Percentiles rank a stretch among this genome's conserved stretches.
These are phyloP conservation scores for Sugiyamaella castrensis DNA, from an alignment of 1,139 yeast species.

Conservation along the genomic window DNA sequence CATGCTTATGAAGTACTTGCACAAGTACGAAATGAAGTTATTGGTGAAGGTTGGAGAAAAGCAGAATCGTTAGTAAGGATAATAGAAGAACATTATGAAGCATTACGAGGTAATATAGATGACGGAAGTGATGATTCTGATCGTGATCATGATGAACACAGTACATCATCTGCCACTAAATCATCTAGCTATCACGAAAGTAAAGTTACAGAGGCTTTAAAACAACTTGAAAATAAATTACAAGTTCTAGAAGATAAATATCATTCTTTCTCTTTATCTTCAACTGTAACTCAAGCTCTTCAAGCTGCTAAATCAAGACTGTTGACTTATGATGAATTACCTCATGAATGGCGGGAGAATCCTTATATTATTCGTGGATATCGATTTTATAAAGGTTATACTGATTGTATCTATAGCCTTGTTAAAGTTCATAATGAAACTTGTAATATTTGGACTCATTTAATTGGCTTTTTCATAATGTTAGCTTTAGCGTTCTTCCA, in stretches of 20 bases:
- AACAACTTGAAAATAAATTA: slow-evolving; percentile 35
- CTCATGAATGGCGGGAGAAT: slow-evolving; percentile 92
- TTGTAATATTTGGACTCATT: slow-evolving; percentile 91
- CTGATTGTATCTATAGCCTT: slow-evolving; percentile 55
- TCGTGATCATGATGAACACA: neutral
- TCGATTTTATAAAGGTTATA: slow-evolving; percentile 69
- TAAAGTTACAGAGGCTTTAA: slow-evolving; percentile 28
- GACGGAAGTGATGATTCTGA: slow-evolving; percentile 5
- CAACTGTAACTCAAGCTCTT: slow-evolving; percentile 38
- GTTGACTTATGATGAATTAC: slow-evolving; percentile 82
- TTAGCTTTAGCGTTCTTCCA: slow-evolving; percentile 55
- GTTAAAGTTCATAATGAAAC: slow-evolving; percentile 81
- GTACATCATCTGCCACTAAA: neutral
- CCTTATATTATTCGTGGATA: slow-evolving; percentile 81
- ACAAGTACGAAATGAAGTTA: slow-evolving; percentile 33
- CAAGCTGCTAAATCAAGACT: slow-evolving; percentile 52
- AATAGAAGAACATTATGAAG: slow-evolving; percentile 29
- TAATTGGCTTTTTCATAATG: slow-evolving; percentile 62
- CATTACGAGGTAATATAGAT: slow-evolving; percentile 5
- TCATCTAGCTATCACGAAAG: slow-evolving; percentile 3
- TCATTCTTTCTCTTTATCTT: slow-evolving; percentile 19
- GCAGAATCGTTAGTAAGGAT: slow-evolving; percentile 34
- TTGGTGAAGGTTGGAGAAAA: slow-evolving; percentile 34
- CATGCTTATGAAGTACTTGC: slow-evolving; percentile 33
- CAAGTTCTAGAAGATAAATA: slow-evolving; percentile 33